Evolutionary conservation across 306 rosid genomes (phyloP).

Genomic region (Neltuma alba): DNA sequence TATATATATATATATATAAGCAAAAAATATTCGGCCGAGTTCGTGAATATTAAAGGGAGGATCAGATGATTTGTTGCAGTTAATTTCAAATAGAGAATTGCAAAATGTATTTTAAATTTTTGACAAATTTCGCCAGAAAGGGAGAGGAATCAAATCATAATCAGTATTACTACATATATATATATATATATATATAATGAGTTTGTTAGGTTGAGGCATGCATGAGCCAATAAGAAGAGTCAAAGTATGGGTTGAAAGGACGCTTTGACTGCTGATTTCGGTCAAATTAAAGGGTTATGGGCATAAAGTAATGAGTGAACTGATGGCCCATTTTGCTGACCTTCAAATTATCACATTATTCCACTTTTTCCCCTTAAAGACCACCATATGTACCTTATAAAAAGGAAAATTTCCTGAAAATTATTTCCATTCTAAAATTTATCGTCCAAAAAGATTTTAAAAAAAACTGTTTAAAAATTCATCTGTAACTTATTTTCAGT

Average conservation of each 20-base stretch:
- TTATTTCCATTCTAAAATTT: too few species aligned
- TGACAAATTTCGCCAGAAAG: background rate
- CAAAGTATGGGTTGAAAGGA: background rate
- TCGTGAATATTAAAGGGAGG: background rate
- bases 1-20: too few species aligned
- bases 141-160: background rate
- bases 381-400: too few species aligned
- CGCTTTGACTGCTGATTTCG: too few species aligned
- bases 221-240: background rate
- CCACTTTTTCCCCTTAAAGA: background rate
- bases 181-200: too few species aligned
- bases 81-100: background rate
- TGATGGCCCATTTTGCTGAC: background rate
- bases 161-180: background rate
- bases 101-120: background rate
- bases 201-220: background rate
- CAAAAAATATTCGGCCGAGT: background rate
- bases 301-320: background rate
- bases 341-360: background rate
- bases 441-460: too few species aligned
- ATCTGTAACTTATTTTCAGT: too few species aligned
- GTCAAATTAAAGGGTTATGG: background rate
- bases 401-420: too few species aligned
- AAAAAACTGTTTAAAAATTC: too few species aligned
- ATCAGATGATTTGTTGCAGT: background rate